Evolutionary conservation across 306 rosid genomes (phyloP), one percentile per base, ranked within the genome.

Genomic region (Quillaja saponaria): DNA sequence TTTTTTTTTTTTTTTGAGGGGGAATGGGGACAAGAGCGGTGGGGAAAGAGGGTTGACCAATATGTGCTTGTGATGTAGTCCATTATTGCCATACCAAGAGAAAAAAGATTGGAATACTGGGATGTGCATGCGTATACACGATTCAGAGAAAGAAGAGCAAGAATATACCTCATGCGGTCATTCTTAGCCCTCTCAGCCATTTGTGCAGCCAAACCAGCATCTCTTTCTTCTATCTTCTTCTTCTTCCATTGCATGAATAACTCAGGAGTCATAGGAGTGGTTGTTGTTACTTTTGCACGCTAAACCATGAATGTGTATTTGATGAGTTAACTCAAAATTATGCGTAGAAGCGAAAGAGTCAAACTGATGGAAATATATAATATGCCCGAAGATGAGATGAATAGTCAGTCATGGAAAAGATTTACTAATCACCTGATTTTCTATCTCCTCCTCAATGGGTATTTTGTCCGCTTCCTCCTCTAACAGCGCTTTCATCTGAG

Each of bases 101-200:
- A 25, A 25, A 25, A 25, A 25, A 25, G 4, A 4, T 25, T 25
- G 31, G 42, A 20, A 18, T 4, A 58, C 14, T 34, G 13, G 58
- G 28, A 25, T 4, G 13, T 1, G 10, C 40, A 53, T 44, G 31
- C 13, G 53, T 10, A 49, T 41, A 16, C 33, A 40, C 51, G 50
- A 51, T 34, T 1, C 25, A 45, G 40, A 7, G 8, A 15, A 21
- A 39, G 7, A 12, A 50, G 33, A 34, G 39, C 45, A 47, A 21
- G 70, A 46, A 28, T 33, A 45, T 79, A 88, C 98, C 98, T 91
- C 96, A 86, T 91, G 33, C 98, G 86, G 49, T 91, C 96, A 69
- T 88, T 88, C 84, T 91, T 91, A 55, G 96, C 98, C 71, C 98
- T 91, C 59, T 91, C 96, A 13, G 95, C 98, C 69, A 74, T 96